Evolutionary conservation across 1,284 basidiomycete genomes (phyloP).

Genomic region (Leccinum cinnamomeum): DNA sequence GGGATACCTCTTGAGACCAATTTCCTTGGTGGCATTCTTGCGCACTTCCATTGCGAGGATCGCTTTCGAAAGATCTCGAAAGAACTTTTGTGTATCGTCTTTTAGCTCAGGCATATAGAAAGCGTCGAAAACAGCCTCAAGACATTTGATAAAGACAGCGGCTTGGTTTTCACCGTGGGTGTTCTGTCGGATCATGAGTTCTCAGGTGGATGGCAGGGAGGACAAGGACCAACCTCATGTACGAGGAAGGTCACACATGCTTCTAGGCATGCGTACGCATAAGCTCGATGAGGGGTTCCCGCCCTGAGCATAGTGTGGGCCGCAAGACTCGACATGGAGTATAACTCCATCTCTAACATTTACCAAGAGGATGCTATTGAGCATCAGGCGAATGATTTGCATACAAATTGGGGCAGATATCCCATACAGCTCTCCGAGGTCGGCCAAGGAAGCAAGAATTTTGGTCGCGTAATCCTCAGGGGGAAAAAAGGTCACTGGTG

Average conservation of each 20-base stretch:
- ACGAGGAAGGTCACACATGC: constrained; percentile 72
- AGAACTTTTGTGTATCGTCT: constrained; percentile 65
- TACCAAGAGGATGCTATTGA: constrained; percentile 66
- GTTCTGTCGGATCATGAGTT: constrained; percentile 48
- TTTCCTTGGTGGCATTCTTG: constrained; percentile 53
- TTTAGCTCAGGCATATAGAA: constrained; percentile 70
- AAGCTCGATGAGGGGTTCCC: constrained; percentile 51
- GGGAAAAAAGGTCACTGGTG: constrained; percentile 58
- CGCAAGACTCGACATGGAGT: constrained; percentile 74
- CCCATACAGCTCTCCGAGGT: constrained; percentile 73
- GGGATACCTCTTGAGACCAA: constrained; percentile 55
- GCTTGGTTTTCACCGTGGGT: constrained; percentile 74
- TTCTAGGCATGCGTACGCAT: constrained; percentile 82
- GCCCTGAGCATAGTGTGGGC: constrained; percentile 61
- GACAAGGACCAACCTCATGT: constrained; percentile 58
- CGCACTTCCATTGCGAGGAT: constrained; percentile 70
- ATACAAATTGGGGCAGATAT: constrained; percentile 85
- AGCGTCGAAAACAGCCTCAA: constrained; percentile 83
- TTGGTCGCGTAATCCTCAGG: constrained; percentile 63
- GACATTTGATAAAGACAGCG: constrained; percentile 64
- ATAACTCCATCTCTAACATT: constrained; percentile 60
- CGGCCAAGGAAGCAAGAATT: constrained; percentile 68
- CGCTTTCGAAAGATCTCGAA: constrained; percentile 66
- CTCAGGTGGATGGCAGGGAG: not conserved
- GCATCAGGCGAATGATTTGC: constrained; percentile 85